These are phyloP conservation scores for Pisolithus orientalis DNA, from an alignment of 768 basidiomycete species.

Conservation along the genomic window DNA sequence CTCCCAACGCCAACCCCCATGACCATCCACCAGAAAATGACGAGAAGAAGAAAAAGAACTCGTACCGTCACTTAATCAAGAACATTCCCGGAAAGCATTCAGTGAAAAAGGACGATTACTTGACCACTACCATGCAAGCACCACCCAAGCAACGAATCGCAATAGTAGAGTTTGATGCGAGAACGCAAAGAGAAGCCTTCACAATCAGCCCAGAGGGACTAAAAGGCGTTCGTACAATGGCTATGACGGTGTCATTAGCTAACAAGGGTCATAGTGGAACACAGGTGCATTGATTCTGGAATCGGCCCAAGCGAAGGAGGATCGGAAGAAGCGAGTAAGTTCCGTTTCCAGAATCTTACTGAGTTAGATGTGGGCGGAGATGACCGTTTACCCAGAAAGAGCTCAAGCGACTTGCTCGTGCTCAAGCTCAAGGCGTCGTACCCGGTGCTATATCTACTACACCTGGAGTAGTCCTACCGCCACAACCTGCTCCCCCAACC, in stretches of 20 bases:
- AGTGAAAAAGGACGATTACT: constrained; percentile 71
- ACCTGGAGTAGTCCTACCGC: constrained; percentile 28
- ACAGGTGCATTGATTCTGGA: constrained; percentile 52
- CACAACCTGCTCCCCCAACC: constrained; percentile 24
- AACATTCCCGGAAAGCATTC: constrained; percentile 76
- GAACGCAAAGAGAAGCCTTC: constrained; percentile 70
- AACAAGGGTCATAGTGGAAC: constrained; percentile 52
- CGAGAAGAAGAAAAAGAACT: constrained; percentile 71
- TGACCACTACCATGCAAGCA: constrained; percentile 56
- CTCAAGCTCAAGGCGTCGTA: constrained; percentile 31
- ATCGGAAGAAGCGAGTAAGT: constrained; percentile 71
- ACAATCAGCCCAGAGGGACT: constrained; percentile 64
- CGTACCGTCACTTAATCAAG: constrained; percentile 72
- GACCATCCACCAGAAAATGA: constrained; percentile 50
- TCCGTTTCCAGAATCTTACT: not conserved
- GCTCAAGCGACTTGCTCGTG: constrained; percentile 60
- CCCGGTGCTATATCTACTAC: constrained; percentile 18
- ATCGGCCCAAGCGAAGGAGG: constrained; percentile 70
- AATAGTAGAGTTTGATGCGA: constrained; percentile 56
- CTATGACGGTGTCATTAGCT: constrained; percentile 6
- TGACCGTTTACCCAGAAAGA: constrained; percentile 47
- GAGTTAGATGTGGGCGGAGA: not conserved
- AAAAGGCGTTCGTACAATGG: constrained; percentile 53
- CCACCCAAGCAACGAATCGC: constrained; percentile 66
- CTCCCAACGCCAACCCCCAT: constrained; percentile 34